A percentile compares a stretch with the other conserved stretches of the same genome.
phyloP scores from a whole-genome alignment of 2,329 filamentous ascomycete genomes.

The Allantophomopsis cytisporea region DNA sequence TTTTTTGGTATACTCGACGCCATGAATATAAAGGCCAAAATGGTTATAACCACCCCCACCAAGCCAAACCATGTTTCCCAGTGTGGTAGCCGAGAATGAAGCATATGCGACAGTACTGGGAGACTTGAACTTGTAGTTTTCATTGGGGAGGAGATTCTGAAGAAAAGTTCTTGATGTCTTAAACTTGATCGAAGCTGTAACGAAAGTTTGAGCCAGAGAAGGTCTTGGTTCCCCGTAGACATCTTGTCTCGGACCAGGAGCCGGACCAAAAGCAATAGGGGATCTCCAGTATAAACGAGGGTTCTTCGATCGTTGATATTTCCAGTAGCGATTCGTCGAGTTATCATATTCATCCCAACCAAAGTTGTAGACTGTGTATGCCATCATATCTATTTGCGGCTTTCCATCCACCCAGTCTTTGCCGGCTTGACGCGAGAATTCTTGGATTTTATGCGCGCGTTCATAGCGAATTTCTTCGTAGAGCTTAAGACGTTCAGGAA shows the following conservation, averaged over 20 bases:
- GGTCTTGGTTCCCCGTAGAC: slow-evolving; percentile 2
- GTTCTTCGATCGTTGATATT: slow-evolving; percentile 27
- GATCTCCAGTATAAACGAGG: slow-evolving; percentile 22
- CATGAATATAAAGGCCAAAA: slow-evolving; percentile 48
- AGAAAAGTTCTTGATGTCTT: slow-evolving; percentile 24
- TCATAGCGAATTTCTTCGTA: slow-evolving; percentile 44
- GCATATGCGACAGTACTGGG: slow-evolving; percentile 22
- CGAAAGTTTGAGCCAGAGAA: slow-evolving; percentile 1
- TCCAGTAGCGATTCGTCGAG: slow-evolving; percentile 28
- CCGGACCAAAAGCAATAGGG: slow-evolving; percentile 22
- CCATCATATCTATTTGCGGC: slow-evolving; percentile 11
- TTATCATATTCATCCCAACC: slow-evolving; percentile 38
- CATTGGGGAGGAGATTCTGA: slow-evolving; percentile 22
- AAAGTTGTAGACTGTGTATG: slow-evolving; percentile 27
- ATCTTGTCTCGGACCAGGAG: slow-evolving; percentile 10
- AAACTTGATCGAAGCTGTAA: slow-evolving; percentile 22
- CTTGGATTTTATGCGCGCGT: slow-evolving; percentile 42
- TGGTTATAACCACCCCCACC: slow-evolving; percentile 43
- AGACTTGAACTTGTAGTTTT: slow-evolving; percentile 17
- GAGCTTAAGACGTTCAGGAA: slow-evolving; percentile 40
- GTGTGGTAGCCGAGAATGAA: slow-evolving; percentile 24
- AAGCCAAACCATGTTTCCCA: slow-evolving; percentile 43
- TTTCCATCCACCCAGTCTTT: slow-evolving; percentile 26
- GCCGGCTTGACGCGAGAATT: slow-evolving; percentile 38
- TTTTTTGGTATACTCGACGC: slow-evolving; percentile 38